These are phyloP conservation scores for Penicillium thymicola DNA, from an alignment of 2,329 filamentous ascomycete genomes.

Conservation along the genomic window DNA sequence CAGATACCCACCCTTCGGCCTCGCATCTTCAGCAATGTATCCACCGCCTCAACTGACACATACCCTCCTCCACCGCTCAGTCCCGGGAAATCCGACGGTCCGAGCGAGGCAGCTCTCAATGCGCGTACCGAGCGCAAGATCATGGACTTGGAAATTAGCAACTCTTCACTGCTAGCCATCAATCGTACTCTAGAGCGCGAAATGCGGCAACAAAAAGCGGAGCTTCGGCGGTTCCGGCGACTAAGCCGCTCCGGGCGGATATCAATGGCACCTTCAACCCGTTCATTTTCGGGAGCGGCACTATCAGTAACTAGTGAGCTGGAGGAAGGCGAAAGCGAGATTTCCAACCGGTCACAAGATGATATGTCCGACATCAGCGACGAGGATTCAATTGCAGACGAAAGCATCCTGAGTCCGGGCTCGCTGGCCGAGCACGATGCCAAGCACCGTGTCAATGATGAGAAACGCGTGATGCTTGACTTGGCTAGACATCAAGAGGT, in stretches of 20 bases:
- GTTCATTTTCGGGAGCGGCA: slow-evolving; percentile 45
- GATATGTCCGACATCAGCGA: slow-evolving; percentile 42
- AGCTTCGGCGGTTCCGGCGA: slow-evolving; percentile 81
- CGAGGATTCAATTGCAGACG: slow-evolving; percentile 37
- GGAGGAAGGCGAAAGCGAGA: slow-evolving; percentile 35
- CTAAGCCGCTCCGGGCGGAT: slow-evolving; percentile 77
- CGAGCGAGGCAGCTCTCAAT: slow-evolving; percentile 72
- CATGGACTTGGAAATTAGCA: slow-evolving; percentile 92
- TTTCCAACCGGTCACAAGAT: slow-evolving; percentile 30
- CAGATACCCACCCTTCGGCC: slow-evolving; percentile 28
- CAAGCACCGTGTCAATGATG: slow-evolving; percentile 67
- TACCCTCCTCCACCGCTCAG: slow-evolving; percentile 53
- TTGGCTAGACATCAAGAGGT: slow-evolving; percentile 85
- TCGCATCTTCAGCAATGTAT: slow-evolving; percentile 35
- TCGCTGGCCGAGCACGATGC: slow-evolving; percentile 40
- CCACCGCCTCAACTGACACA: slow-evolving; percentile 38
- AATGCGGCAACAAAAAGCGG: slow-evolving; percentile 83
- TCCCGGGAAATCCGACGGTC: slow-evolving; percentile 44
- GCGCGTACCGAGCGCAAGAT: slow-evolving; percentile 92
- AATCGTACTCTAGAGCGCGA: slow-evolving; percentile 90
- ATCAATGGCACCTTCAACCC: slow-evolving; percentile 53
- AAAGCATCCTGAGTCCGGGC: slow-evolving; percentile 36
- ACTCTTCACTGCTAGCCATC: slow-evolving; percentile 90
- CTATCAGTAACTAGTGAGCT: slow-evolving; percentile 47
- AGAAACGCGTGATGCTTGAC: slow-evolving; percentile 79